Evolutionary conservation across 306 rosid genomes (phyloP).

Genomic region (Vigna nakashimae): DNA sequence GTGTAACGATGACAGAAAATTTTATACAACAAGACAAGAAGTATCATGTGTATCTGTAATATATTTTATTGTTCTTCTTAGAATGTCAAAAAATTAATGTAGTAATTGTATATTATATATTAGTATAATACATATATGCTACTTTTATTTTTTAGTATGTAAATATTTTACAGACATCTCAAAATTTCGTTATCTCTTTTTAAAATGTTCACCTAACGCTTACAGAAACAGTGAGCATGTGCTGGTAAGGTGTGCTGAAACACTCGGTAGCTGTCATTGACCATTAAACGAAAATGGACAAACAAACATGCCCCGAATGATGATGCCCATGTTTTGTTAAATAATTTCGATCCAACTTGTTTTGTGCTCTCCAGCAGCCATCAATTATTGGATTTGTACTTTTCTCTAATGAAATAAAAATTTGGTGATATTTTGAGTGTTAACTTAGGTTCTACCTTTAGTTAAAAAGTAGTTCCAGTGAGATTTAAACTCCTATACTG

Average conservation of each 20-base stretch:
- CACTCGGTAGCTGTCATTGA: conserved; percentile 24
- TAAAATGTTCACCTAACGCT: not conserved
- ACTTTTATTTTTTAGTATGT: not conserved
- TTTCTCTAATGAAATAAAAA: conserved; percentile 2
- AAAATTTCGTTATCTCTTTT: not conserved
- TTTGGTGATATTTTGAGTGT: not conserved
- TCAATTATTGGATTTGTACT: conserved; percentile 36
- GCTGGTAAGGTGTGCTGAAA: conserved; percentile 24
- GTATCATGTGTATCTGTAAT: too few species aligned
- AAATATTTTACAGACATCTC: not conserved
- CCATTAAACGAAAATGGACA: conserved; percentile 38
- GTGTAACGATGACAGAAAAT: too few species aligned
- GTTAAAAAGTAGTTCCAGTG: not conserved
- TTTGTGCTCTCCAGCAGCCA: not conserved
- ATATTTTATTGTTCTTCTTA: too few species aligned
- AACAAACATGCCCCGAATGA: conserved; percentile 5
- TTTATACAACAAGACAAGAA: too few species aligned
- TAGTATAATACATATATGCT: not conserved
- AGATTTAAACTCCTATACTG: not conserved
- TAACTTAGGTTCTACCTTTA: not conserved
- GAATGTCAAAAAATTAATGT: not conserved
- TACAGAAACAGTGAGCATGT: conserved; percentile 22
- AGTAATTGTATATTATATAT: not conserved
- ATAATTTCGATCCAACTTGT: conserved; percentile 26
- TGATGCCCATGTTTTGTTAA: not conserved